Evolutionary conservation across 768 basidiomycete species (phyloP), one percentile per base, ranked within the genome.

Genomic region (Naganishia friedmannii): DNA sequence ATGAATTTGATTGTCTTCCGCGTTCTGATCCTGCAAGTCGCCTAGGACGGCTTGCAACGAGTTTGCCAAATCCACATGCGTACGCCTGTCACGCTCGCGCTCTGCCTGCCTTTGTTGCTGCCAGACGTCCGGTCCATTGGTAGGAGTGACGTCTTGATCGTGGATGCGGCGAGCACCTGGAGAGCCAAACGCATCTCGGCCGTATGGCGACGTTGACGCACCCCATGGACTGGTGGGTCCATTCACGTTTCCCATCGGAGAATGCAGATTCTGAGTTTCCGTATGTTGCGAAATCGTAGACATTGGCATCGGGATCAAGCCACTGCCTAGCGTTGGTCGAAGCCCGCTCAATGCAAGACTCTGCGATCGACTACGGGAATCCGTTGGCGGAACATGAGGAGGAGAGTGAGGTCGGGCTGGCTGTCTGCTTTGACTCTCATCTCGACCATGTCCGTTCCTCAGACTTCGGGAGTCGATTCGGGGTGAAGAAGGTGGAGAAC

Each of bases 351-450:
- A 68, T 15, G 78, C 79, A 17, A 80, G 69, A 7, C 75, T 76
- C 55, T 80, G 79, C 17, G 71, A 73, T 15, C 79, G 70, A 9
- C 77, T 78, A 6, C 79, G 73, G 7, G 78, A 79, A 21, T 72
- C 69, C 65, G 74, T 73, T 4, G 75, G 73, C 26, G 68, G 71
- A 15, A 76, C 77, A 55, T 73, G 73, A 12, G 78, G 78, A 1
- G 79, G 78, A 1, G 78, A 78, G 31, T 75, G 68, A 12, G 68
- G 29, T 60, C 46, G 2, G 15, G 31, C 34, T 12, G 65, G 48
- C 7, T 10, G 21, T 53, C 53, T 54, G n/a, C 34, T 48, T 32
- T 15, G n/a, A 9, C n/a, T 17, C 1, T 21, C 65, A 21, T 42
- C 15, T 42, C 53, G 48, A 51, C 65, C 53, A 26, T 66, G 2